phyloP scores from a whole-genome alignment of 139 green algal species.

The Picocystis salinarum region DNA sequence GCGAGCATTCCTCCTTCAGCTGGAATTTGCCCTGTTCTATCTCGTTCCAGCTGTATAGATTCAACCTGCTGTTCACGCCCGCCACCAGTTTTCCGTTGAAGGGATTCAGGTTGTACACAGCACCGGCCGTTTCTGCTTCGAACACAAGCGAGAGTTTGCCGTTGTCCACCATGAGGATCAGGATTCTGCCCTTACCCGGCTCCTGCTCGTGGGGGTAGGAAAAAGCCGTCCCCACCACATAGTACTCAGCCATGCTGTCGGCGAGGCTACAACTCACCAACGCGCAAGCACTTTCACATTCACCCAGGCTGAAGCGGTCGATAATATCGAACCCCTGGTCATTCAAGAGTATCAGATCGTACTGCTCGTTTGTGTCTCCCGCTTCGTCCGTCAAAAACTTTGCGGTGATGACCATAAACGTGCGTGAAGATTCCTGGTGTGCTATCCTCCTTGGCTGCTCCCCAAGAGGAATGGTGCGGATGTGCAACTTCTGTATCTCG shows the following conservation, averaged over 20 bases:
- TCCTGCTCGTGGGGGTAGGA: not conserved
- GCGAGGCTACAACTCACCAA: constrained; percentile 26
- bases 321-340: constrained; percentile 60
- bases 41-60: constrained; percentile 45
- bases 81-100: constrained; percentile 67
- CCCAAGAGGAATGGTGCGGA: constrained; percentile 62
- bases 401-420: constrained; percentile 26
- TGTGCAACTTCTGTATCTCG: constrained; percentile 89
- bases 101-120: constrained; percentile 57
- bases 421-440: constrained; percentile 43
- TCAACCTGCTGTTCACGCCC: constrained; percentile 77
- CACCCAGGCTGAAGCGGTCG: constrained; percentile 29
- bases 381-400: constrained; percentile 5
- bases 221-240: constrained; percentile 60
- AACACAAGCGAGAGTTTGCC: constrained; percentile 36
- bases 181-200: constrained; percentile 35
- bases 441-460: constrained; percentile 80
- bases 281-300: constrained; percentile 32
- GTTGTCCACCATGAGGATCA: constrained; percentile 38
- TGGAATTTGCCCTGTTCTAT: constrained; percentile 22
- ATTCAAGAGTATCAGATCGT: constrained; percentile 40
- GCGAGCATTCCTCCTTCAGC: constrained; percentile 50
- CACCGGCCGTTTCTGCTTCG: constrained; percentile 64
- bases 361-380: constrained; percentile 12
- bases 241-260: constrained; percentile 37